Conservation (phyloP, 2,329 filamentous ascomycete genomes). For the Cadophora sp. region DNA sequence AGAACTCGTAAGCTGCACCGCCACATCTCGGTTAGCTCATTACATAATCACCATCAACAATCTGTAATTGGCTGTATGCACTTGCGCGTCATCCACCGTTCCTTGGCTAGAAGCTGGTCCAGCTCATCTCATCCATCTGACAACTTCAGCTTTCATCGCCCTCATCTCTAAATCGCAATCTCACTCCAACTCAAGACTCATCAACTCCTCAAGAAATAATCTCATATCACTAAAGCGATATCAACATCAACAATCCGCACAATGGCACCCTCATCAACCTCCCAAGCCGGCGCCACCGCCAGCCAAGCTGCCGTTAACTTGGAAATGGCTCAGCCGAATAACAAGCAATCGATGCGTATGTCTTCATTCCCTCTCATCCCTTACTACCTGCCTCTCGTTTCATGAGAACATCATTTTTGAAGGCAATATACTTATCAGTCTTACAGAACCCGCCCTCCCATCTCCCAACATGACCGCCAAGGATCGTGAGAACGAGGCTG, state of each 20-base stretch:
- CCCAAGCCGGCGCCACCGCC: not conserved
- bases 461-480: constrained; percentile 17
- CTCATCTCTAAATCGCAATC: not conserved
- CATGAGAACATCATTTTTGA: not conserved
- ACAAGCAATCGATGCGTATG: constrained; percentile 30
- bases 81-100: constrained; percentile 10
- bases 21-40: constrained; percentile 7
- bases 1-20: constrained; percentile 14
- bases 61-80: constrained; percentile 10
- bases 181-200: not conserved
- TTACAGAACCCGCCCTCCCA: constrained; percentile 10
- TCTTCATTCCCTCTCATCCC: not conserved
- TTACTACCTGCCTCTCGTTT: not conserved
- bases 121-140: constrained; percentile 1
- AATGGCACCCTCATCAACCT: constrained; percentile 16
- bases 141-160: not conserved
- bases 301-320: constrained; percentile 18
- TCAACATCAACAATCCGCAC: not conserved
- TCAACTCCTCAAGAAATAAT: not conserved
- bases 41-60: not conserved
- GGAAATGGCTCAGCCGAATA: constrained; percentile 25
- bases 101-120: not conserved
- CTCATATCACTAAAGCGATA: not conserved
- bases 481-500: constrained; percentile 24
- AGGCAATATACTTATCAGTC: not conserved